Percentiles rank a stretch among this genome's conserved stretches.
These are phyloP conservation scores for Rhexocercosporidium sp. DNA, from an alignment of 2,329 filamentous ascomycete species.

Conservation along the genomic window DNA sequence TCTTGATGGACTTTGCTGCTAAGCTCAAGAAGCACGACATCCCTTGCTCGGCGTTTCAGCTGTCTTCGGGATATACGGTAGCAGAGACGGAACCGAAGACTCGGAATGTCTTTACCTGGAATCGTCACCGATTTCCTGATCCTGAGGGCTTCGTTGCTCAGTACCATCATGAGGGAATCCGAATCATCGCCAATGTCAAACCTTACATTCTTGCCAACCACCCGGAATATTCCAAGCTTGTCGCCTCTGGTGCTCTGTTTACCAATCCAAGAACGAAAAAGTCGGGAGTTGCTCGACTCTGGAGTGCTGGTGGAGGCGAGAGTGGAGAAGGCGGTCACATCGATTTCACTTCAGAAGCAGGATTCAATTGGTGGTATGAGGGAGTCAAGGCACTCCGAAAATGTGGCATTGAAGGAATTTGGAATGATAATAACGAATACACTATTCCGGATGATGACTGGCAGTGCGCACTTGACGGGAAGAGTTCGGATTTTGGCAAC, in stretches of 20 bases:
- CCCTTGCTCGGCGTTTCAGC: conserved; percentile 54
- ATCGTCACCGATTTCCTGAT: conserved; percentile 70
- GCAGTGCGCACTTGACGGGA: conserved; percentile 59
- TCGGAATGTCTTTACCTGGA: conserved; percentile 75
- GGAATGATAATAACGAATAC: conserved; percentile 84
- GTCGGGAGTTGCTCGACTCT: conserved; percentile 65
- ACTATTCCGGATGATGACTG: conserved; percentile 69
- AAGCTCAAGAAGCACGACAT: conserved; percentile 52
- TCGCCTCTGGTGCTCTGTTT: conserved; percentile 66
- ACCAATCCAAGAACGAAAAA: conserved; percentile 58
- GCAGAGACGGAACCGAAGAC: conserved; percentile 71
- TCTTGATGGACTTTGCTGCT: conserved; percentile 39
- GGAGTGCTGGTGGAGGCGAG: conserved; percentile 75
- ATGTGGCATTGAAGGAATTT: conserved; percentile 73
- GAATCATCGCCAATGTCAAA: conserved; percentile 74
- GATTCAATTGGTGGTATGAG: conserved; percentile 74
- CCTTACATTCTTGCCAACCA: conserved; percentile 72
- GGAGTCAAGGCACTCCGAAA: conserved; percentile 66
- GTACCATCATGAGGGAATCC: conserved; percentile 68
- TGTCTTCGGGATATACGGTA: conserved; percentile 65
- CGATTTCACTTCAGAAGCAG: conserved; percentile 71
- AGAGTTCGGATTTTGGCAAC: conserved; percentile 45
- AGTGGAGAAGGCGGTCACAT: conserved; percentile 74
- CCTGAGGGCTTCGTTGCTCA: conserved; percentile 66
- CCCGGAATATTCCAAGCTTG: conserved; percentile 67